These are phyloP conservation scores for Chloris gayana DNA, from an alignment of 176 grass and related monocot species.

Conservation along the genomic window DNA sequence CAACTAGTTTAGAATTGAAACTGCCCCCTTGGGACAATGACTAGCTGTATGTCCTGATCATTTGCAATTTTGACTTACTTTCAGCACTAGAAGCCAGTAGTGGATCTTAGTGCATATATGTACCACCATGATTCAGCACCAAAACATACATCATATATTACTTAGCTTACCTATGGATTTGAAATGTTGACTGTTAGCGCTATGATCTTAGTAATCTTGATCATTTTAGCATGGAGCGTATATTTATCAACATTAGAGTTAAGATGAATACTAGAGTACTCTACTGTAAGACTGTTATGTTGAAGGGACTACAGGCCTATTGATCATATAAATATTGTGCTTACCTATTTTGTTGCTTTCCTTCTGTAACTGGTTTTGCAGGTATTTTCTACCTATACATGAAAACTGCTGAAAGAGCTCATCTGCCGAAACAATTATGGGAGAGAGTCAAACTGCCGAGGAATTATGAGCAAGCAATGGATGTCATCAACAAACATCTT, in stretches of 20 bases:
- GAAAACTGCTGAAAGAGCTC: slow-evolving; percentile 98
- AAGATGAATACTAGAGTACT: slow-evolving; percentile 3
- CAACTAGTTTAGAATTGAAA: neutral
- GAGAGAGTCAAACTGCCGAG: slow-evolving; percentile 87
- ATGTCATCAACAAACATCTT: slow-evolving; percentile 81
- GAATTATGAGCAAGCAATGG: slow-evolving; percentile 91
- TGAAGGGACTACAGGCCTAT: neutral
- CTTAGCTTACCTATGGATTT: neutral
- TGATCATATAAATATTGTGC: neutral
- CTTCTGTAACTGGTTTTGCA: slow-evolving; percentile 29
- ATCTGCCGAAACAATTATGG: slow-evolving; percentile 93
- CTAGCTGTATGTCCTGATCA: neutral
- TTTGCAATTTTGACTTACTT: neutral
- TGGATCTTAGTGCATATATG: neutral
- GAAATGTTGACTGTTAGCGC: neutral
- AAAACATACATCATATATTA: neutral
- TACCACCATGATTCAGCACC: neutral
- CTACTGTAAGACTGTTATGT: neutral
- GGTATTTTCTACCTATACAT: slow-evolving; percentile 96
- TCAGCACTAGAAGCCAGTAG: neutral
- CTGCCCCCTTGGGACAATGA: neutral
- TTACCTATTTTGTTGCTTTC: neutral
- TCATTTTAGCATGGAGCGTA: neutral
- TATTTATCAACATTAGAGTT: neutral
- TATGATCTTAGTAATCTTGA: neutral